phyloP scores from a whole-genome alignment of 352 stramenopile species.

The Globisporangium polare region DNA sequence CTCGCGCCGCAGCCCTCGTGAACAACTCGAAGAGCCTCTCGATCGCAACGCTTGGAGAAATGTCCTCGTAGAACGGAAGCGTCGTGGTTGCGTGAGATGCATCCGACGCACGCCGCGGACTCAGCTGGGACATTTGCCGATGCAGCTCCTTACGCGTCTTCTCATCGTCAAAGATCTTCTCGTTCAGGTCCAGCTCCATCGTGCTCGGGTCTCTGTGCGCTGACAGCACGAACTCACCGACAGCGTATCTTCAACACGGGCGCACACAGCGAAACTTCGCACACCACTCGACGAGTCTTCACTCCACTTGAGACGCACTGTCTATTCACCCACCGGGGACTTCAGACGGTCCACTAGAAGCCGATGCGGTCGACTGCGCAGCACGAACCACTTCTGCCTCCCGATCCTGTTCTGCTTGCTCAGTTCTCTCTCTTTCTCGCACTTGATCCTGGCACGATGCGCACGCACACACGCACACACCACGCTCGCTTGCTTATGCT shows the following conservation, averaged over 20 bases:
- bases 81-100: slow-evolving; percentile 30
- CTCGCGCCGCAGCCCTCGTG: not conserved
- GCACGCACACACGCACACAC: not conserved
- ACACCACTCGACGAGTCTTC: not conserved
- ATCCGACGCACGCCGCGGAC: slow-evolving; percentile 25
- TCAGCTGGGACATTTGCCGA: slow-evolving; percentile 34
- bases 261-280: not conserved
- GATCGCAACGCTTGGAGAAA: slow-evolving; percentile 36
- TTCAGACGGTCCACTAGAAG: not conserved
- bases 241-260: not conserved
- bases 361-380: not conserved
- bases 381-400: not conserved
- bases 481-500: not conserved
- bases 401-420: not conserved
- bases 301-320: not conserved
- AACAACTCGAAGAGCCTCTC: slow-evolving; percentile 46
- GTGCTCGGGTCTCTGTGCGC: not conserved
- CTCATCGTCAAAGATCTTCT: slow-evolving; percentile 30
- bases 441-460: too few relatives aligned
- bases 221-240: not conserved
- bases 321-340: not conserved
- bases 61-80: slow-evolving; percentile 52
- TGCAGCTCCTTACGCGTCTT: slow-evolving; percentile 23
- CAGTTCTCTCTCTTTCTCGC: not conserved
- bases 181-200: slow-evolving; percentile 24